A percentile compares a stretch with the other conserved stretches of the same genome.
Conservation (phyloP, 768 basidiomycete species). For the Hygrocybe punicea region DNA sequence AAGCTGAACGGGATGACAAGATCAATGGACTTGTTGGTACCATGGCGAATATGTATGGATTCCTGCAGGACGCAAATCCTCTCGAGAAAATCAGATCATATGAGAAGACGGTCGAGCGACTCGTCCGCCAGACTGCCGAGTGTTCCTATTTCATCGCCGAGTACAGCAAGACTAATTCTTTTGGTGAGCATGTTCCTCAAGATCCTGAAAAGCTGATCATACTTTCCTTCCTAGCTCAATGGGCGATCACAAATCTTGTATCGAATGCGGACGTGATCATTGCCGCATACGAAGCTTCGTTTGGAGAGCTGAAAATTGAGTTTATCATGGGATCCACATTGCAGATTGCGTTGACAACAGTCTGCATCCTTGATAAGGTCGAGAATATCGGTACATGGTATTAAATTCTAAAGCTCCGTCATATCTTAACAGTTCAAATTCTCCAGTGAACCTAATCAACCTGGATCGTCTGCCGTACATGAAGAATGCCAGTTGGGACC, state of each 20-base stretch:
- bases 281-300: background rate
- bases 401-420: background rate
- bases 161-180: background rate
- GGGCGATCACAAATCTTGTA: background rate
- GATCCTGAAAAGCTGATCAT: background rate
- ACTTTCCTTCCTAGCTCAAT: background rate
- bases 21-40: background rate
- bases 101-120: background rate
- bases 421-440: background rate
- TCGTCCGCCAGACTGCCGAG: background rate
- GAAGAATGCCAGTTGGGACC: background rate
- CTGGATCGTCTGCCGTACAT: background rate
- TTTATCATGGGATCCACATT: background rate
- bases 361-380: background rate
- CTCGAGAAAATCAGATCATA: background rate
- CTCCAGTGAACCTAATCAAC: background rate
- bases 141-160: background rate
- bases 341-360: constrained; percentile 7
- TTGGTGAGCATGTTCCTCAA: background rate
- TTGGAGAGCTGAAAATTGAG: background rate
- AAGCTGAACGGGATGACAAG: background rate
- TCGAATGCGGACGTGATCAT: background rate
- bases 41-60: background rate
- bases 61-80: background rate
- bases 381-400: background rate